These are phyloP conservation scores for Starmera caribaea DNA, from an alignment of 805 yeast species.

Conservation along the genomic window DNA sequence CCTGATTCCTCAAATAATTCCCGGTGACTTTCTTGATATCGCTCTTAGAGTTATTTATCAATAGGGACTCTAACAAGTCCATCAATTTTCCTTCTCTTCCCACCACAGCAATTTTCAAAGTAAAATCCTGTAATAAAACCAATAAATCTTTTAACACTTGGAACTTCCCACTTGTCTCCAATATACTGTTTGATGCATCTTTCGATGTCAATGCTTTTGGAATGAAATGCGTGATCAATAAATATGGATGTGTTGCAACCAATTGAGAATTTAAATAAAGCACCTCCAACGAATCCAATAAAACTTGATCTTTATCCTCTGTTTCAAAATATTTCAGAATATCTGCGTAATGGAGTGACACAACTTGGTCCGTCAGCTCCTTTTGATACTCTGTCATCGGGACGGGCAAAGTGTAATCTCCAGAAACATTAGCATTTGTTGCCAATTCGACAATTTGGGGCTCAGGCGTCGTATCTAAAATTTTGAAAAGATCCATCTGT, in stretches of 20 bases:
- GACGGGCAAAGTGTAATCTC: constrained; percentile 72
- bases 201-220: constrained; percentile 69
- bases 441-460: constrained; percentile 50
- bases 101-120: constrained; percentile 55
- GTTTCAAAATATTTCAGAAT: constrained; percentile 77
- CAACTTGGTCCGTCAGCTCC: constrained; percentile 84
- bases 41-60: constrained; percentile 47
- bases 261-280: constrained; percentile 67
- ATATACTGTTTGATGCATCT: constrained; percentile 61
- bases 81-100: constrained; percentile 59
- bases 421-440: constrained; percentile 21
- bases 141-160: constrained; percentile 56
- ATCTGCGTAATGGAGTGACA: constrained; percentile 85
- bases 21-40: constrained; percentile 55
- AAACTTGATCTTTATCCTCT: constrained; percentile 39
- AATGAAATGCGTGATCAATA: constrained; percentile 74
- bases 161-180: constrained; percentile 81
- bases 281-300: constrained; percentile 67
- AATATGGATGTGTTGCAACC: constrained; percentile 83
- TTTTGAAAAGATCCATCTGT: constrained; percentile 62
- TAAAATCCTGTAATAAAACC: constrained; percentile 36
- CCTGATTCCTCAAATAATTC: constrained; percentile 43
- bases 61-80: constrained; percentile 65
- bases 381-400: constrained; percentile 83
- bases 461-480: constrained; percentile 77